Conservation (phyloP, 1,284 basidiomycete genomes). For the Malassezia pachydermatis region DNA sequence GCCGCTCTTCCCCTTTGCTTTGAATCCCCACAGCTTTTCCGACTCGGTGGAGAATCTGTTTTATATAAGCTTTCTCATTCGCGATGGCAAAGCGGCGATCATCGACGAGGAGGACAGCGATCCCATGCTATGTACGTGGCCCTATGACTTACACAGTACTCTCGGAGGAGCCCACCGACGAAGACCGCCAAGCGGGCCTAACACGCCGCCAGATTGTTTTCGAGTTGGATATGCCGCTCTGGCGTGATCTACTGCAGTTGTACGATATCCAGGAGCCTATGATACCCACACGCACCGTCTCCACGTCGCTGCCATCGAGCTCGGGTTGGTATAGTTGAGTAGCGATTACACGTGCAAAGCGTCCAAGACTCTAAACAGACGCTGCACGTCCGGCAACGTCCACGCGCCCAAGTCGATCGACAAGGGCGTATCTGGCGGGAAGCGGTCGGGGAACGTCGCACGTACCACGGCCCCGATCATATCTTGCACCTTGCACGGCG, state of each 20-base stretch:
- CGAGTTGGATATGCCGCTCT: conserved; percentile 72
- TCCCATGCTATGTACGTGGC: conserved; percentile 60
- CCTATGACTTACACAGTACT: neutral
- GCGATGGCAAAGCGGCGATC: conserved; percentile 62
- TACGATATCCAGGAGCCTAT: conserved; percentile 60
- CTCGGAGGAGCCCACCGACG: conserved; percentile 43
- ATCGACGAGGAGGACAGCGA: conserved; percentile 57
- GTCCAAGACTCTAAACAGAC: conserved; percentile 24
- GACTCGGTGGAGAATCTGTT: conserved; percentile 90
- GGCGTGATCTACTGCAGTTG: conserved; percentile 67
- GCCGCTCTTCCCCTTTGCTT: conserved; percentile 71
- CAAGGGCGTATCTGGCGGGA: neutral
- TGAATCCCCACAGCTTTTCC: conserved; percentile 75
- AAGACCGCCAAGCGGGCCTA: conserved; percentile 59
- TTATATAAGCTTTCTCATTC: conserved; percentile 78
- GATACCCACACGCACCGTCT: conserved; percentile 45
- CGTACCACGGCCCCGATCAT: conserved; percentile 1
- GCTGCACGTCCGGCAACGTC: conserved; percentile 19
- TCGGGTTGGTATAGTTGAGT: conserved; percentile 8
- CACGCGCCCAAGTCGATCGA: conserved; percentile 21
- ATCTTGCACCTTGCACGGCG: conserved; percentile 3
- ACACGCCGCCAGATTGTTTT: conserved; percentile 70
- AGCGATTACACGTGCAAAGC: conserved; percentile 19
- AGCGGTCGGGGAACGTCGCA: conserved; percentile 6
- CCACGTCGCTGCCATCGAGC: neutral